Conservation (phyloP, 345 rosid genomes). For the Aquilaria malaccensis region DNA sequence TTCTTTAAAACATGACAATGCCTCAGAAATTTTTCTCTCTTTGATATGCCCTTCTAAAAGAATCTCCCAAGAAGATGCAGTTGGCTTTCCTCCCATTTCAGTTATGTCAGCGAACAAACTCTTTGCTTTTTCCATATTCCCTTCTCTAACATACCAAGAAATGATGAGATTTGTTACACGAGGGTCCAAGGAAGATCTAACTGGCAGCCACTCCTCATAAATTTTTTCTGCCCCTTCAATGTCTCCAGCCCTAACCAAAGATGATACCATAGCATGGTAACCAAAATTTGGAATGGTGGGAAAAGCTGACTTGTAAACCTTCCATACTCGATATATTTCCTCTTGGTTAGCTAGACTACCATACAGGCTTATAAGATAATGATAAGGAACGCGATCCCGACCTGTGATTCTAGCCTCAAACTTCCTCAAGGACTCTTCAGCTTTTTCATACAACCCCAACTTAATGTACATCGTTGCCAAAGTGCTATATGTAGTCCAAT, state of each 20-base stretch:
- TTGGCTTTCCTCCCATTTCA: slow-evolving; percentile 76
- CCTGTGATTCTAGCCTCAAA: slow-evolving; percentile 81
- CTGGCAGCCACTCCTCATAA: slow-evolving; percentile 73
- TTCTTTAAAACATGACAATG: slow-evolving; percentile 54
- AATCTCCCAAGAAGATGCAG: slow-evolving; percentile 74
- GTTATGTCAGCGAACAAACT: slow-evolving; percentile 48
- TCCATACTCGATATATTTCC: slow-evolving; percentile 77
- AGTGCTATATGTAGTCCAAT: slow-evolving; percentile 94
- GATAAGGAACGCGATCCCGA: slow-evolving; percentile 74
- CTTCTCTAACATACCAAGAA: slow-evolving; percentile 50
- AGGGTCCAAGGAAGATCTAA: slow-evolving; percentile 63
- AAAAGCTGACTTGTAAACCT: slow-evolving; percentile 64
- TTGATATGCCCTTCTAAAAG: slow-evolving; percentile 60
- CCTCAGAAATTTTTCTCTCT: slow-evolving; percentile 36
- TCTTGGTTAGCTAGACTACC: slow-evolving; percentile 63
- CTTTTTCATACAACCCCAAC: slow-evolving; percentile 65
- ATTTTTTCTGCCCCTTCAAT: slow-evolving; percentile 69
- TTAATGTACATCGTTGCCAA: slow-evolving; percentile 85
- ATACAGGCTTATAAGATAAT: slow-evolving; percentile 78
- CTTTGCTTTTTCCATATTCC: slow-evolving; percentile 55
- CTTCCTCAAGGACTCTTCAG: slow-evolving; percentile 74
- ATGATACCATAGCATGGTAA: slow-evolving; percentile 71
- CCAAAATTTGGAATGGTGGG: slow-evolving; percentile 77
- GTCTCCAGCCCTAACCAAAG: slow-evolving; percentile 60
- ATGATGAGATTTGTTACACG: slow-evolving; percentile 80